Base-by-base conservation (phyloP, 1,139 yeast species). In the Scheffersomyces titani region DNA sequence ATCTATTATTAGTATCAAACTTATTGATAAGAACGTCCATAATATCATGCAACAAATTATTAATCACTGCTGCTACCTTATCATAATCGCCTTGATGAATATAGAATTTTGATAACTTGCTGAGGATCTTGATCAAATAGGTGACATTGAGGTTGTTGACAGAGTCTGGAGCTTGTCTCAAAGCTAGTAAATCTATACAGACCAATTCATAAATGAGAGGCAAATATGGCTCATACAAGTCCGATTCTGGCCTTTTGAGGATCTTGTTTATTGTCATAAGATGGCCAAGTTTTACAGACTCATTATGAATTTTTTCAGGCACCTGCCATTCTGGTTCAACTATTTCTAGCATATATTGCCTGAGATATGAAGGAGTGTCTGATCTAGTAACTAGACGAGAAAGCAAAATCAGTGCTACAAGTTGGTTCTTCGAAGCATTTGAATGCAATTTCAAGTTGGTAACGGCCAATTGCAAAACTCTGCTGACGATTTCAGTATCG, bases 261-360 rank as follows among this genome's bases (percentile, higher is more conserved):
- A 78, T 60, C 55, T 76, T 76, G 58, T 78, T 78, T 16, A 79
- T 61, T 1, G 77, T 72, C 64, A 78, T 70, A 49, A 77, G 62
- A 57, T 77, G 76, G 1, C 83, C 79, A 54, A 78, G 65, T 55
- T 72, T 74, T 9, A 57, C 58, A 3, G 63, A 59, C 1, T 66
- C 66, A 22, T 57, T 59, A 4, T 61, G 50, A 6, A 55, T 50
- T 6, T 56, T 59, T 20, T 63, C 57, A 47, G 57, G 54, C 24
- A 19, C 22, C 46, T 50, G 51, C 74, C 73, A 72, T 13, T 56
- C 62, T 1, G 57, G 58, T n/a, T 57, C 55, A 7, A 55, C 59
- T 40, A 51, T 55, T 0, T 54, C 51, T 0, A 50, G 44, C 18
- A 75, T 61, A 59, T 74, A 78, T 1, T 40, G n/a, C 1, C 22